phyloP scores from a whole-genome alignment of 2,329 filamentous ascomycete species.

The Exophiala sp. region DNA sequence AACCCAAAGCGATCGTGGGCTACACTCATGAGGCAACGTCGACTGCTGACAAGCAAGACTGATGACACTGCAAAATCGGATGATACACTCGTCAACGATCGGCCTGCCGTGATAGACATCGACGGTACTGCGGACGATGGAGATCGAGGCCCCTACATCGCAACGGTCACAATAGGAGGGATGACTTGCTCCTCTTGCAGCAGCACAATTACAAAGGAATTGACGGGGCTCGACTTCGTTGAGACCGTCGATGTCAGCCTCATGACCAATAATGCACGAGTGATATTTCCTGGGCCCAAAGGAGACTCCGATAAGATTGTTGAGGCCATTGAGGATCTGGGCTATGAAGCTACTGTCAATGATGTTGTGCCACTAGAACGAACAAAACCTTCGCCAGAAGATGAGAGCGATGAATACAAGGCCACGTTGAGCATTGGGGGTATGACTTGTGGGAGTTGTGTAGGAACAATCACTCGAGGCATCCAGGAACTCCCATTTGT shows the following conservation, averaged over 20 bases:
- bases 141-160: slow-evolving; percentile 11
- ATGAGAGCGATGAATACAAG: slow-evolving; percentile 30
- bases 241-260: slow-evolving; percentile 60
- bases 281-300: slow-evolving; percentile 54
- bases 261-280: slow-evolving; percentile 62
- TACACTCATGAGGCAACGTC: slow-evolving; percentile 13
- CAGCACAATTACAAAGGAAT: slow-evolving; percentile 58
- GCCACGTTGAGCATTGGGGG: slow-evolving; percentile 52
- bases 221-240: slow-evolving; percentile 59
- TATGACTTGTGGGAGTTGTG: slow-evolving; percentile 58
- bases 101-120: slow-evolving; percentile 11
- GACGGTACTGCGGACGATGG: slow-evolving; percentile 10
- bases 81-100: slow-evolving; percentile 9
- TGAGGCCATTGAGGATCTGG: slow-evolving; percentile 49
- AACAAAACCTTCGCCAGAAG: neutral
- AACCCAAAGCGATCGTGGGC: slow-evolving; percentile 21
- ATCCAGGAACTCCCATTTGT: slow-evolving; percentile 48
- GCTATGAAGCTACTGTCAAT: slow-evolving; percentile 46
- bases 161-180: slow-evolving; percentile 55
- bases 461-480: slow-evolving; percentile 47
- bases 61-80: slow-evolving; percentile 12
- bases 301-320: slow-evolving; percentile 45
- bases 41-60: neutral
- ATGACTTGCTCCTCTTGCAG: slow-evolving; percentile 72
- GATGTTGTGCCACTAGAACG: slow-evolving; percentile 27